Evolutionary conservation across 345 rosid genomes (phyloP), one percentile per base, ranked within the genome.

Genomic region (Odontarrhena argentea): DNA sequence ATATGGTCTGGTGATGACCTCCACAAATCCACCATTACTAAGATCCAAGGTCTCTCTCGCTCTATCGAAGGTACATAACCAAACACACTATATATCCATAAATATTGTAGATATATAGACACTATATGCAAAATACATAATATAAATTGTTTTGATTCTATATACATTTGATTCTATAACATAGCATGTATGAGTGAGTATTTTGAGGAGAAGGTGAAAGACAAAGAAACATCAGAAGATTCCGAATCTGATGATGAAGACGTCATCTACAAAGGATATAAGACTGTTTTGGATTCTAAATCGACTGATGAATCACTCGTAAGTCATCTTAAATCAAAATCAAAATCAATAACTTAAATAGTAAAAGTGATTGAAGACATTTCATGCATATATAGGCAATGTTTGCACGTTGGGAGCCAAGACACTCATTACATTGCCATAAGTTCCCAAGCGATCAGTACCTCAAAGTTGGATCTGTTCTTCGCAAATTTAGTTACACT

Each of bases 1-100:
- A 82, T 59, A 60, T 93, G 97, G 98, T 90, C 98, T 0, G 90
- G 96, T 2, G 88, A 87, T 70, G 90, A 87, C 63, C 94, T 92
- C 52, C 97, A 92, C 24, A 82, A 77, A 34, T 75, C 82, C 63
- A 87, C 96, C 0, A 77, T 76, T 1, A 53, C 46, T 60, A 93
- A 87, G 80, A 78, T 93, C 13, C 83, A 86, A 84, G 88, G 85
- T 4, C 86, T 90, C 3, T 92, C 92, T 14, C 79, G 64, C 5
- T 85, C 81, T 13, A 86, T 86, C 1, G 84, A 87, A 77, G 95
- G 98, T 87, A 73, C 9, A 43, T 28, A 25, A 44, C 7, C 35
- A 3, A 34, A 13, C 37, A 37, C 43, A 47, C 9, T 10, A 41
- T 1, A 42, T 18, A 41, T 11, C 22, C 51, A 8, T 5, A 1